Evolutionary conservation across 2,329 filamentous ascomycete genomes (phyloP), one percentile per base, ranked within the genome.

Genomic region (Sporothrix sp.): DNA sequence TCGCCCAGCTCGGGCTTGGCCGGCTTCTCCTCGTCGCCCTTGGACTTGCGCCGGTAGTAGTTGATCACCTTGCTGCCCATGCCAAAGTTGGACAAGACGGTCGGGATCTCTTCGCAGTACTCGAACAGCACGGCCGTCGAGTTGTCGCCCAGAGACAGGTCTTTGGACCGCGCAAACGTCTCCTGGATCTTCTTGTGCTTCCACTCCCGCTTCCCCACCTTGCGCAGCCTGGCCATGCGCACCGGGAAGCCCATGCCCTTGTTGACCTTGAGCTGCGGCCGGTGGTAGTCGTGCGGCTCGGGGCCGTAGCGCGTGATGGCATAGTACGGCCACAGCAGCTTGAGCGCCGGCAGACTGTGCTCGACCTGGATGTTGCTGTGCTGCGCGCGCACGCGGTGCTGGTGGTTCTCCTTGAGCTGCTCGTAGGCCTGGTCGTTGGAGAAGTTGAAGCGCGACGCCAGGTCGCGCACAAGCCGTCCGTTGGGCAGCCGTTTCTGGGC

Each of bases 61-160:
- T 98, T 97, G 71, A 97, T 88, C 52, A 98, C 78, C 48, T 89
- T 85, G 65, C 85, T 95, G 48, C 90, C 90, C 93, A 98, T 98
- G 57, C 91, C 93, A 61, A 96, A 95, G 63, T 95, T 96, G 38
- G 91, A 96, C 55, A 98, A 72, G 53, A 95, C 88, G 9, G 84
- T 85, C 0, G 93, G 93, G 56, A 88, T 84, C 61, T 96, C 89
- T 66, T 98, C 93, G 8, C 88, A 94, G 65, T 98, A 98, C 66
- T 98, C 93, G 30, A 97, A 84, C 13, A 98, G 76, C 5, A 96
- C 76, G 18, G 88, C 83, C 37, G 82, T 85, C 0, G 91, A 89
- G 62, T 95, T 96, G 66, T 98, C 93, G 55, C 81, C 85, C 59
- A 96, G 72, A 23, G 86, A 88, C 16, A 98, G 73, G 59, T 95